A percentile compares a stretch with the other conserved stretches of the same genome.
Conservation (phyloP, 1,139 yeast species). For the Candida tunisiensis region DNA sequence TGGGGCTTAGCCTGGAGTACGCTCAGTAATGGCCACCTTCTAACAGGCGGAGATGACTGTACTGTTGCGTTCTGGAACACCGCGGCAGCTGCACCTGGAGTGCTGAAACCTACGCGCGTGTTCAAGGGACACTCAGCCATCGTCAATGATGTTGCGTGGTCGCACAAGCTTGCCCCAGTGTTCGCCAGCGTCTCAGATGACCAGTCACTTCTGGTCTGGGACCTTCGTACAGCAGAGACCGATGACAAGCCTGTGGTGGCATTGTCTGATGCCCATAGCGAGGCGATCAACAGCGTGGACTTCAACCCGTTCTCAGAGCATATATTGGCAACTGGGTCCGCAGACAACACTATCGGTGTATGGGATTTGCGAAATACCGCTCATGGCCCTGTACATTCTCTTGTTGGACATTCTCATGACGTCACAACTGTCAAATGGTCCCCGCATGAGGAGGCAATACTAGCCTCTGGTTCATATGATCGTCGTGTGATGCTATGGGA, state of each 20-base stretch:
- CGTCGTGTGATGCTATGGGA: constrained; percentile 65
- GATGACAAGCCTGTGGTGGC: constrained; percentile 7
- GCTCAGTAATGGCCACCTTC: constrained; percentile 20
- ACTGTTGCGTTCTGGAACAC: constrained; percentile 59
- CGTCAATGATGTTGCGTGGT: constrained; percentile 30
- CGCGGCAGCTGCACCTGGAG: constrained; percentile 2
- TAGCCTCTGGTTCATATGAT: constrained; percentile 67
- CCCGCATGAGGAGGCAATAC: constrained; percentile 37
- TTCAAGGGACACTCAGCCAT: constrained; percentile 14
- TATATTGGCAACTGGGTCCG: constrained; percentile 56
- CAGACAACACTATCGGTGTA: constrained; percentile 35
- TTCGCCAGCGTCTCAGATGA: constrained; percentile 71
- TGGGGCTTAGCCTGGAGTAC: constrained; percentile 55
- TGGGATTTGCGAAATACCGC: constrained; percentile 48
- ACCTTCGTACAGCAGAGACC: constrained; percentile 28
- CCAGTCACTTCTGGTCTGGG: constrained; percentile 50
- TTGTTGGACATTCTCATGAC: constrained; percentile 38
- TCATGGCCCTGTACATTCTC: constrained; percentile 15
- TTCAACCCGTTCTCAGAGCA: constrained; percentile 39
- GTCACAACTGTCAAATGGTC: constrained; percentile 72
- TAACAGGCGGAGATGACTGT: constrained; percentile 55
- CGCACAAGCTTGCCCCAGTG: constrained; percentile 26
- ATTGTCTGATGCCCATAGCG: constrained; percentile 15
- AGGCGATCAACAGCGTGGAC: constrained; percentile 48
- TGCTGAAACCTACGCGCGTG: constrained; percentile 8